Evolutionary conservation across 2,329 filamentous ascomycete genomes (phyloP).

Genomic region (Penicillium rolfsii): DNA sequence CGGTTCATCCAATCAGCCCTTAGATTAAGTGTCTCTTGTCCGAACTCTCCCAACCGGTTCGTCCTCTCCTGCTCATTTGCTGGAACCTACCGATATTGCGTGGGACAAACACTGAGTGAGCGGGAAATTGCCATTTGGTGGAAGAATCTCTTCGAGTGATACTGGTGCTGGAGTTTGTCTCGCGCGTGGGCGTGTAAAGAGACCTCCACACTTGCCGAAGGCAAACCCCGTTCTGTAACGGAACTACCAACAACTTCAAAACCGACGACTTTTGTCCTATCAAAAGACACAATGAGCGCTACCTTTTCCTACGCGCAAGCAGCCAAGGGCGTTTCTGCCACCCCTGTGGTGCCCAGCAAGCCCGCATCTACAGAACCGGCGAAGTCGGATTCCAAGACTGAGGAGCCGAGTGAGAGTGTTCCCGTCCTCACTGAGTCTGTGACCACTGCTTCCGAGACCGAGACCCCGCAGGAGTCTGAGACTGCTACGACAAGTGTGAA

Average conservation of each 20-base stretch:
- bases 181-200: constrained; percentile 28
- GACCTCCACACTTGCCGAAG: constrained; percentile 29
- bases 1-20: constrained; percentile 8
- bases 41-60: constrained; percentile 5
- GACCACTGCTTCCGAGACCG: constrained; percentile 48
- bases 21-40: constrained; percentile 8
- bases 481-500: constrained; percentile 36
- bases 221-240: constrained; percentile 33
- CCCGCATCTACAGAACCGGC: constrained; percentile 34
- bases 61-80: background rate
- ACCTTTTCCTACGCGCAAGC: constrained; percentile 95
- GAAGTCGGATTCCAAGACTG: constrained; percentile 35
- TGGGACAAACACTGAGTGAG: constrained; percentile 29
- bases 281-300: constrained; percentile 49
- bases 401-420: constrained; percentile 36
- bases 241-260: constrained; percentile 26
- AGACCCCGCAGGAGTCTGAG: constrained; percentile 48
- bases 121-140: constrained; percentile 34
- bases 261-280: constrained; percentile 11
- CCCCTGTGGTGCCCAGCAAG: constrained; percentile 51
- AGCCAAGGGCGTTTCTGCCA: constrained; percentile 73
- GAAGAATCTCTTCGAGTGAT: constrained; percentile 32
- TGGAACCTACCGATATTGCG: constrained; percentile 10
- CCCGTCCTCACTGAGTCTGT: constrained; percentile 33
- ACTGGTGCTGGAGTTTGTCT: constrained; percentile 33